These are phyloP conservation scores for Cladosporium sp. DNA, from an alignment of 2,329 filamentous ascomycete genomes.

Conservation along the genomic window DNA sequence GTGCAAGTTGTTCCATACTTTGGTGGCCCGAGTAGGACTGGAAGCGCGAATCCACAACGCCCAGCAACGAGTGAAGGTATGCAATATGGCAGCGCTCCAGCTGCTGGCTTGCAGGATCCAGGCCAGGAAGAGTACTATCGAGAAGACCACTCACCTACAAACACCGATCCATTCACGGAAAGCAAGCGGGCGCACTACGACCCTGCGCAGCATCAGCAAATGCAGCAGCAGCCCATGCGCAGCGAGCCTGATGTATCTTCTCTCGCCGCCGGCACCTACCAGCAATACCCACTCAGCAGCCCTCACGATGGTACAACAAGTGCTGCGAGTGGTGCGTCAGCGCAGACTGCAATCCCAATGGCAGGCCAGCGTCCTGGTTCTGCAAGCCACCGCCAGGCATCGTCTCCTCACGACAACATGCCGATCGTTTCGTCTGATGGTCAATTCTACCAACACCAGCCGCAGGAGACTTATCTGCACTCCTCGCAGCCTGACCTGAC, in stretches of 20 bases:
- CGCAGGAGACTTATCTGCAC: conserved; percentile 35
- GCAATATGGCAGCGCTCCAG: conserved; percentile 29
- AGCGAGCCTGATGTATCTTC: conserved; percentile 41
- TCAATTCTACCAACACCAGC: conserved; percentile 49
- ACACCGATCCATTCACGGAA: conserved; percentile 64
- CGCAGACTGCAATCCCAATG: conserved; percentile 30
- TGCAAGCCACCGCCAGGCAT: conserved; percentile 12
- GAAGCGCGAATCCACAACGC: conserved; percentile 45
- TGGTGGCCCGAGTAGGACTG: conserved; percentile 34
- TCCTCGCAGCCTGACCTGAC: conserved; percentile 27
- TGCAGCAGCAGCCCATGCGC: conserved; percentile 27
- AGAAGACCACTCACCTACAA: conserved; percentile 55
- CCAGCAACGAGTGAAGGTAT: conserved; percentile 40
- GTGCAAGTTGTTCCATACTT: conserved; percentile 81
- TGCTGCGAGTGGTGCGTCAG: conserved; percentile 20
- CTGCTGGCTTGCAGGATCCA: conserved; percentile 29
- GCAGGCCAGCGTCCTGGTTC: conserved; percentile 15
- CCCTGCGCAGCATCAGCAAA: conserved; percentile 4
- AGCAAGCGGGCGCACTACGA: conserved; percentile 22
- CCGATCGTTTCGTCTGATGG: conserved; percentile 28
- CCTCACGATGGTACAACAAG: conserved; percentile 20
- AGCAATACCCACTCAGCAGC: conserved; percentile 25
- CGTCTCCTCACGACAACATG: conserved; percentile 24
- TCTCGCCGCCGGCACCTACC: conserved; percentile 35
- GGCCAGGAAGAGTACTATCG: conserved; percentile 48